A percentile compares a stretch with the other conserved stretches of the same genome.
phyloP scores from a whole-genome alignment of 345 rosid species.

The Mercurialis annua region DNA sequence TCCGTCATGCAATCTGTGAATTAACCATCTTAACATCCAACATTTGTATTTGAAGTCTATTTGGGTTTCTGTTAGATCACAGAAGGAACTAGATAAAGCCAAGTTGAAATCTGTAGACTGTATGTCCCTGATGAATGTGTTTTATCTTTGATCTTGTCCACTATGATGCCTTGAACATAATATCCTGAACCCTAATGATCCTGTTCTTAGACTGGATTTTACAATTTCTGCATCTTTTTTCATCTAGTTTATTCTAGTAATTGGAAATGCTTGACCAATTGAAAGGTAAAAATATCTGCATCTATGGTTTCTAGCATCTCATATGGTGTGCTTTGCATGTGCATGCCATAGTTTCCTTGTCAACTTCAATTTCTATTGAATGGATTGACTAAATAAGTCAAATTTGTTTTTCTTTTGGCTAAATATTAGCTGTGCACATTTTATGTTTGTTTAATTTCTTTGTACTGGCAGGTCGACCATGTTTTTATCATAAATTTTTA shows the following conservation, averaged over 20 bases:
- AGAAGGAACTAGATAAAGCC: conserved; percentile 85
- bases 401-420: background rate
- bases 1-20: background rate
- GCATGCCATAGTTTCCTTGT: too few species aligned
- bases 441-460: conserved; percentile 6
- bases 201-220: background rate
- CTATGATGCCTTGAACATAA: background rate
- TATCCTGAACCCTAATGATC: background rate
- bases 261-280: conserved; percentile 4
- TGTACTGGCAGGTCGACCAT: conserved; percentile 79
- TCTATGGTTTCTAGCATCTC: background rate
- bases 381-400: background rate
- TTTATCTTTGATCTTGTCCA: background rate
- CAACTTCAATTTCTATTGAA: background rate
- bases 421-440: background rate
- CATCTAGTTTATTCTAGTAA: background rate
- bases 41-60: conserved; percentile 57
- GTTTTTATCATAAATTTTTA: conserved; percentile 85
- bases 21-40: background rate
- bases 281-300: background rate
- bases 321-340: background rate
- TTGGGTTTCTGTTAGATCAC: conserved; percentile 75
- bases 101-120: conserved; percentile 94
- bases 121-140: background rate
- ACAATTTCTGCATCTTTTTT: background rate